These are phyloP conservation scores for Parathielavia appendiculata DNA, from an alignment of 495 filamentous ascomycete genomes.

Conservation along the genomic window DNA sequence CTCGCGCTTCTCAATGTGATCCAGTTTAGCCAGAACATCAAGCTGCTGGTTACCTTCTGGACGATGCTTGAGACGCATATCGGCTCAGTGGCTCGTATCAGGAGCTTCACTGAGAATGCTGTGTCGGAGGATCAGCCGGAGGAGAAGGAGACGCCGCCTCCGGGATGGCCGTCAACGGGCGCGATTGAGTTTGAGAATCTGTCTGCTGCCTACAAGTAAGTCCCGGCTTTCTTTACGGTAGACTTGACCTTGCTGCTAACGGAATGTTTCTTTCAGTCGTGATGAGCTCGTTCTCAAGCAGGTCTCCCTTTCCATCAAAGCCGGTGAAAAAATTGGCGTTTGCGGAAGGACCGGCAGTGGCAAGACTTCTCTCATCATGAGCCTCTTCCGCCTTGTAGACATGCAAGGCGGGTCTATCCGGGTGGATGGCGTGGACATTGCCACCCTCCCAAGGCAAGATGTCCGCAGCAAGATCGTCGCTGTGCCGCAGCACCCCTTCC, in stretches of 20 bases:
- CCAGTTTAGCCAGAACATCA: constrained; percentile 33
- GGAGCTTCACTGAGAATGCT: constrained; percentile 37
- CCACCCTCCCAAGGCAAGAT: constrained; percentile 28
- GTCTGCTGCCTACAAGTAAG: constrained; percentile 31
- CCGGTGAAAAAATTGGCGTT: constrained; percentile 38
- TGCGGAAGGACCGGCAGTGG: constrained; percentile 39
- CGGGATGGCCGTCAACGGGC: constrained; percentile 36
- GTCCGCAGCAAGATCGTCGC: constrained; percentile 37
- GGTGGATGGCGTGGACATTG: constrained; percentile 38
- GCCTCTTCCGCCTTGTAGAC: constrained; percentile 37
- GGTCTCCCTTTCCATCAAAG: constrained; percentile 31
- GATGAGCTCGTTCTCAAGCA: constrained; percentile 31
- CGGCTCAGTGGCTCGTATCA: constrained; percentile 47
- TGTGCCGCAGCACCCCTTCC: constrained; percentile 44
- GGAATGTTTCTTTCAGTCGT: background rate
- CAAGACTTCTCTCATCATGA: constrained; percentile 36
- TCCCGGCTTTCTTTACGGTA: constrained; percentile 3
- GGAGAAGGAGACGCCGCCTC: constrained; percentile 21
- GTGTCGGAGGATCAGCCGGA: constrained; percentile 31
- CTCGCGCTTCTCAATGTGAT: constrained; percentile 33
- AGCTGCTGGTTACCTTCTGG: constrained; percentile 39
- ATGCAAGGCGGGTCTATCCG: constrained; percentile 28
- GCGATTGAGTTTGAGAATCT: constrained; percentile 37
- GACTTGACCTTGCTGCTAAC: background rate
- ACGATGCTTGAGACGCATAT: constrained; percentile 51